phyloP scores from a whole-genome alignment of 805 yeast species.

The Yamadazyma ubonensis region DNA sequence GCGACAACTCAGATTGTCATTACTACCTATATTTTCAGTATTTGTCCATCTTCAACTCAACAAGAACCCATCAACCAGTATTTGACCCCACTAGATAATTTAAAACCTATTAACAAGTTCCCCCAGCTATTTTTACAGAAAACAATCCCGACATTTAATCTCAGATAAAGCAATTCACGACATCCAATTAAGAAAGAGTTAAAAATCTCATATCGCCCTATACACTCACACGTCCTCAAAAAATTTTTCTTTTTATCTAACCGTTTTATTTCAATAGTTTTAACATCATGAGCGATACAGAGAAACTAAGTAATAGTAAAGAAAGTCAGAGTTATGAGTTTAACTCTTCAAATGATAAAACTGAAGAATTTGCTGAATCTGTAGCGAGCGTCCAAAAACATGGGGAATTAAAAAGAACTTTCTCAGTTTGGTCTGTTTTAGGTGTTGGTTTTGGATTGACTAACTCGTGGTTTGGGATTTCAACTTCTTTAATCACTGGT shows the following conservation, averaged over 20 bases:
- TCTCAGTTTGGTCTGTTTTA: slow-evolving; percentile 38
- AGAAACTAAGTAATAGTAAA: not conserved
- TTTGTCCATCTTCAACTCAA: too few relatives aligned
- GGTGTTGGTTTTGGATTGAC: slow-evolving; percentile 44
- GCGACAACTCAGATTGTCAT: too few relatives aligned
- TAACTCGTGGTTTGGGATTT: slow-evolving; percentile 44
- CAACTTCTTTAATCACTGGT: slow-evolving; percentile 40
- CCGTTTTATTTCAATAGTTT: not conserved
- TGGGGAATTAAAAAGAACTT: slow-evolving; percentile 30
- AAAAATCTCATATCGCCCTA: not conserved
- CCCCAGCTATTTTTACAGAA: too few relatives aligned
- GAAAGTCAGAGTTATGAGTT: not conserved
- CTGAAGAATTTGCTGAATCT: slow-evolving; percentile 2
- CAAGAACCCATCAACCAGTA: too few relatives aligned
- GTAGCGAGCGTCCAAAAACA: slow-evolving; percentile 2
- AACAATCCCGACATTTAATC: not conserved
- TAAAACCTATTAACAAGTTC: too few relatives aligned
- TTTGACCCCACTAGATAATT: too few relatives aligned
- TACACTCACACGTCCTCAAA: slow-evolving; percentile 5
- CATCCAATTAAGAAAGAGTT: not conserved
- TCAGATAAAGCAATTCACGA: not conserved
- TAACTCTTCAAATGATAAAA: not conserved
- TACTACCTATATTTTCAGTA: too few relatives aligned
- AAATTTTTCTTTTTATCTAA: slow-evolving; percentile 1
- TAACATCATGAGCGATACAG: slow-evolving; percentile 3